These are phyloP conservation scores for Botrytis cinerea DNA, from an alignment of 2,329 filamentous ascomycete species.

Conservation along the genomic window DNA sequence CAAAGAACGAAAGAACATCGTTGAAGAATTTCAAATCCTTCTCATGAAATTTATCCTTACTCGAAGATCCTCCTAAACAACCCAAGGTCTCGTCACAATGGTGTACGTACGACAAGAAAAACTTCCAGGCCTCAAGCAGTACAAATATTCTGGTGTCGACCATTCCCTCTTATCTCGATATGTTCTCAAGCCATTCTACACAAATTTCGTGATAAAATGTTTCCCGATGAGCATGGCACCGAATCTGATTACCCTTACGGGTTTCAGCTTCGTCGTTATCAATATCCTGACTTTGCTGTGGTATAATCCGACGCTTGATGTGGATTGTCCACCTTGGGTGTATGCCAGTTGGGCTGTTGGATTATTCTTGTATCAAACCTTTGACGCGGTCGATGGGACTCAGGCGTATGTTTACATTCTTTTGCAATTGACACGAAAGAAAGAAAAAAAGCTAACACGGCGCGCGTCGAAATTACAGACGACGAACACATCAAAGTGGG, in stretches of 20 bases:
- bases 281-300: slow-evolving; percentile 92
- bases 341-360: slow-evolving; percentile 90
- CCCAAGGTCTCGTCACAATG: slow-evolving; percentile 55
- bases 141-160: slow-evolving; percentile 94
- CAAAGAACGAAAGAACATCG: background rate
- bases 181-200: slow-evolving; percentile 97
- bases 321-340: slow-evolving; percentile 92
- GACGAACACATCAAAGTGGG: slow-evolving; percentile 87
- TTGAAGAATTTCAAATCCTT: too few species aligned
- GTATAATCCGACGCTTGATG: slow-evolving; percentile 93
- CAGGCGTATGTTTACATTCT: slow-evolving; percentile 69
- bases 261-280: slow-evolving; percentile 83
- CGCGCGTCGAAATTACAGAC: slow-evolving; percentile 43
- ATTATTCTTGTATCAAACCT: slow-evolving; percentile 95
- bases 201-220: slow-evolving; percentile 86
- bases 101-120: slow-evolving; percentile 93
- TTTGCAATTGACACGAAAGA: background rate
- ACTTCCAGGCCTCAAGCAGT: slow-evolving; percentile 84
- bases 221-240: slow-evolving; percentile 96
- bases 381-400: slow-evolving; percentile 92
- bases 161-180: slow-evolving; percentile 88
- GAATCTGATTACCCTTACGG: slow-evolving; percentile 83
- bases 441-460: background rate
- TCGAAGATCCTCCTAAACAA: background rate
- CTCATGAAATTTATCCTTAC: slow-evolving; percentile 7